Percentiles rank a stretch among this genome's conserved stretches.
These are phyloP conservation scores for Heritiera littoralis DNA, from an alignment of 345 rosid species.

Conservation along the genomic window DNA sequence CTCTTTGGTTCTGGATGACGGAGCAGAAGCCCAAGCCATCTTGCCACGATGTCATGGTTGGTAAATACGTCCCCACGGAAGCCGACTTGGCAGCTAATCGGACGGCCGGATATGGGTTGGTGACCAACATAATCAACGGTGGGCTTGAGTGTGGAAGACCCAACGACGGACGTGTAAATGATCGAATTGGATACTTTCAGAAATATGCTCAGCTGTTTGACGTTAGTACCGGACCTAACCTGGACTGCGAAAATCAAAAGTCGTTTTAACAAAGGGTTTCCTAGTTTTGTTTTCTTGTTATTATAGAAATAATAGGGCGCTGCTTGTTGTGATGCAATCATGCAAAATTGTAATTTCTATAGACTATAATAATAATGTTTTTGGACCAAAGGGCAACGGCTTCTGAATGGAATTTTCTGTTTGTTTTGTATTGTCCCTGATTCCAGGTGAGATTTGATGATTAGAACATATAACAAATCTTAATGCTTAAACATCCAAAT, in stretches of 20 bases:
- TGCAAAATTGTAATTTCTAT: constrained; percentile 1
- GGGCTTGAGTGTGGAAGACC: constrained; percentile 80
- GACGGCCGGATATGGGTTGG: constrained; percentile 65
- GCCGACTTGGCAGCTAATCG: constrained; percentile 67
- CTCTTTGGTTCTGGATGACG: constrained; percentile 96
- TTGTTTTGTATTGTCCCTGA: background rate
- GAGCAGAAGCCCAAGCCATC: constrained; percentile 69
- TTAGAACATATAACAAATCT: too few relatives aligned
- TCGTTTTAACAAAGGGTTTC: constrained; percentile 28
- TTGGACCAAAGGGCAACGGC: background rate
- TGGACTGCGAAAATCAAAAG: constrained; percentile 74
- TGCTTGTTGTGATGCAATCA: background rate
- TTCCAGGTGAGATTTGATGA: background rate
- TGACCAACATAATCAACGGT: constrained; percentile 87
- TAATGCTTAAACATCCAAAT: too few relatives aligned
- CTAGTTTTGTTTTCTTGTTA: background rate
- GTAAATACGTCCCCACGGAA: constrained; percentile 46
- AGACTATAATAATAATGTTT: background rate
- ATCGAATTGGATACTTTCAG: constrained; percentile 66
- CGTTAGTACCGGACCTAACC: constrained; percentile 56
- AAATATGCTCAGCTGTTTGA: constrained; percentile 65
- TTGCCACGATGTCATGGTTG: constrained; percentile 81
- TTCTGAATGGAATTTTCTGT: constrained; percentile 6
- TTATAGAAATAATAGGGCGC: background rate
- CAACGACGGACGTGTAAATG: constrained; percentile 56